phyloP scores from a whole-genome alignment of 2,329 filamentous ascomycete genomes.

The Chaetothyriales sp. region DNA sequence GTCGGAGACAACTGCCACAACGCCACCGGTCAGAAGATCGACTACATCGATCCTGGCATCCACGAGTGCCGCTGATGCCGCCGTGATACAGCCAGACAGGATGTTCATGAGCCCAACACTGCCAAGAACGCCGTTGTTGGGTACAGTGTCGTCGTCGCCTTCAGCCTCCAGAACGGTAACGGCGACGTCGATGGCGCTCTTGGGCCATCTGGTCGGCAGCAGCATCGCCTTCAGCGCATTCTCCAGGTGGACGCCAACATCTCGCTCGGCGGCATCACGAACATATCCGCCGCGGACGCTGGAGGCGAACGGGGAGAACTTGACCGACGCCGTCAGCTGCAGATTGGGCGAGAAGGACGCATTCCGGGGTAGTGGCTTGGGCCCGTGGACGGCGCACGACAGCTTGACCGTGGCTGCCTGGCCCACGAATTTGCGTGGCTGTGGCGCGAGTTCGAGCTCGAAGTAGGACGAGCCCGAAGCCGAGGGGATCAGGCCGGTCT shows the following conservation, averaged over 20 bases:
- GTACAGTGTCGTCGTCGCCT: conserved; percentile 47
- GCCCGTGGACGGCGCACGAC: conserved; percentile 84
- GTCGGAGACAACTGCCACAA: conserved; percentile 59
- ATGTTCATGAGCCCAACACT: conserved; percentile 87
- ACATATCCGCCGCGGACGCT: conserved; percentile 70
- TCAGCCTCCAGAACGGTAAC: conserved; percentile 90
- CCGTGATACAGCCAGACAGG: conserved; percentile 80
- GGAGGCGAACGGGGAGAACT: conserved; percentile 90
- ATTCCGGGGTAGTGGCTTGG: conserved; percentile 75
- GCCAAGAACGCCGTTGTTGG: conserved; percentile 36
- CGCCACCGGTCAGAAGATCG: conserved; percentile 76
- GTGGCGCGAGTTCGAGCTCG: conserved; percentile 37
- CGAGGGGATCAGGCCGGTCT: conserved; percentile 82
- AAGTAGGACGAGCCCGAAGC: conserved; percentile 77
- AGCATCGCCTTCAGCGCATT: conserved; percentile 78
- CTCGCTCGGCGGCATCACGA: conserved; percentile 71
- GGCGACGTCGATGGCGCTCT: conserved; percentile 90
- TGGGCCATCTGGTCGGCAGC: conserved; percentile 93
- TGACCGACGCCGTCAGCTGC: conserved; percentile 82
- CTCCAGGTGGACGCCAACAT: conserved; percentile 81
- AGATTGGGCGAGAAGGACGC: conserved; percentile 87
- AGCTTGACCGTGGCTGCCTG: conserved; percentile 64
- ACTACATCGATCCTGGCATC: conserved; percentile 95
- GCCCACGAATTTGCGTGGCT: conserved; percentile 31
- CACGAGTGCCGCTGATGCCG: conserved; percentile 78